Percentiles rank a stretch among this genome's conserved stretches.
Evolutionary conservation across 1,139 yeast genomes (phyloP).

Genomic region (Magnusiomyces suaveolens): DNA sequence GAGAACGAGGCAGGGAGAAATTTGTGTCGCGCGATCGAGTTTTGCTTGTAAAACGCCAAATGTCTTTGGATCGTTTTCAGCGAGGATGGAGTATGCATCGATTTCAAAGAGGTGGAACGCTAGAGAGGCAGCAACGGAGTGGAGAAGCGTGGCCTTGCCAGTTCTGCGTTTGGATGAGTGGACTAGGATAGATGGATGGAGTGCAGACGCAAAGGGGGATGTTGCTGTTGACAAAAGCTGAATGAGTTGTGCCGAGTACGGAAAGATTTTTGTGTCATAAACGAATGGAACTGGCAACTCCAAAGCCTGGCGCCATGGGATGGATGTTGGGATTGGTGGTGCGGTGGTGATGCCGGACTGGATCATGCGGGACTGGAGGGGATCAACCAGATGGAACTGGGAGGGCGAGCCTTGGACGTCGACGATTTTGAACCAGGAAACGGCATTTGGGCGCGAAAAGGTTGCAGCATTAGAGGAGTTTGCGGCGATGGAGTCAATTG

Average conservation of each 20-base stretch:
- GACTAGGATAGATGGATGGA: conserved; percentile 57
- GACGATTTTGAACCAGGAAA: conserved; percentile 71
- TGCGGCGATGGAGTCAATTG: conserved; percentile 64
- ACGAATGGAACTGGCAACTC: conserved; percentile 33
- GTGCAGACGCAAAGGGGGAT: conserved; percentile 29
- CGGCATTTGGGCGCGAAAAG: conserved; percentile 46
- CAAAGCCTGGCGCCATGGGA: conserved; percentile 48
- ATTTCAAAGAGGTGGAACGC: conserved; percentile 65
- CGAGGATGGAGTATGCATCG: conserved; percentile 47
- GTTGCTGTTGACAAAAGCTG: too few relatives aligned
- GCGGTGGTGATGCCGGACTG: conserved; percentile 47
- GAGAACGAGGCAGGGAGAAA: conserved; percentile 43
- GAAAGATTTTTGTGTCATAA: too few relatives aligned
- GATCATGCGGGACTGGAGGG: conserved; percentile 53
- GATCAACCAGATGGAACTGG: conserved; percentile 54
- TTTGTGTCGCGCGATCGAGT: conserved; percentile 49
- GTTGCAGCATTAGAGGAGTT: conserved; percentile 43
- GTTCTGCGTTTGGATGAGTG: conserved; percentile 65
- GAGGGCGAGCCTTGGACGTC: background rate
- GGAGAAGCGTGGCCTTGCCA: conserved; percentile 64
- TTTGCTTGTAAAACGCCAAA: conserved; percentile 70
- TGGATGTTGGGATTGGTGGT: conserved; percentile 34
- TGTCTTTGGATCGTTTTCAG: conserved; percentile 68
- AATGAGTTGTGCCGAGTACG: background rate
- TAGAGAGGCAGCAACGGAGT: conserved; percentile 44